Evolutionary conservation across 805 yeast species (phyloP).

Genomic region (Hagleromyces aurorensis): DNA sequence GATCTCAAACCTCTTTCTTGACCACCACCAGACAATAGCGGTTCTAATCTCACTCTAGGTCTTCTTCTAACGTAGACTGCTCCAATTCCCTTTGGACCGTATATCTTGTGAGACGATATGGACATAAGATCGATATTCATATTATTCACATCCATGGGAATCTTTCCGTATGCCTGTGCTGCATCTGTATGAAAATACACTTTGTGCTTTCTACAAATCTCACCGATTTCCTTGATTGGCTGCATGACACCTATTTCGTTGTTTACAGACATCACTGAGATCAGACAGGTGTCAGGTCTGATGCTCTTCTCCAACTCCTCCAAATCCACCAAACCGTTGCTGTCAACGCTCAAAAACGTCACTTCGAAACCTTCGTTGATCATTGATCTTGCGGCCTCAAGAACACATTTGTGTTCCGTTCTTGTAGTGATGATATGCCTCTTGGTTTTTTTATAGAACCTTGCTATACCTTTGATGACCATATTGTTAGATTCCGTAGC

Average conservation of each 20-base stretch:
- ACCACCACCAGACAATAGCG: constrained; percentile 95
- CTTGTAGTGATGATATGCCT: constrained; percentile 92
- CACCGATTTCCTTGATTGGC: constrained; percentile 90
- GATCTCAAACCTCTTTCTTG: constrained; percentile 97
- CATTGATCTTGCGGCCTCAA: constrained; percentile 89
- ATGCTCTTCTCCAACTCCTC: constrained; percentile 75
- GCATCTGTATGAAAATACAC: constrained; percentile 96
- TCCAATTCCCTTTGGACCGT: constrained; percentile 97
- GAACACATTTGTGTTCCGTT: constrained; percentile 98
- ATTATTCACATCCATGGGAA: constrained; percentile 85
- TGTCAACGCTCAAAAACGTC: constrained; percentile 78
- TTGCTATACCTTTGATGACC: constrained; percentile 91
- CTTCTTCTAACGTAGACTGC: constrained; percentile 94
- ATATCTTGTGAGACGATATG: constrained; percentile 90
- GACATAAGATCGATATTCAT: constrained; percentile 90
- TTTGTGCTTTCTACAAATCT: constrained; percentile 75
- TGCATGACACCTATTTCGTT: constrained; percentile 97
- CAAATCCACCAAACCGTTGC: constrained; percentile 72
- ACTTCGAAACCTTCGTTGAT: constrained; percentile 97
- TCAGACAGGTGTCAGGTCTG: constrained; percentile 83
- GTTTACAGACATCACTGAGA: constrained; percentile 94
- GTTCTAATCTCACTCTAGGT: constrained; percentile 95
- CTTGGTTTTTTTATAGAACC: constrained; percentile 84
- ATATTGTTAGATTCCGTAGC: constrained; percentile 97
- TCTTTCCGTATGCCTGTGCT: constrained; percentile 95